Evolutionary conservation across 2,329 filamentous ascomycete genomes (phyloP).

Genomic region (Neofusicoccum parvum): DNA sequence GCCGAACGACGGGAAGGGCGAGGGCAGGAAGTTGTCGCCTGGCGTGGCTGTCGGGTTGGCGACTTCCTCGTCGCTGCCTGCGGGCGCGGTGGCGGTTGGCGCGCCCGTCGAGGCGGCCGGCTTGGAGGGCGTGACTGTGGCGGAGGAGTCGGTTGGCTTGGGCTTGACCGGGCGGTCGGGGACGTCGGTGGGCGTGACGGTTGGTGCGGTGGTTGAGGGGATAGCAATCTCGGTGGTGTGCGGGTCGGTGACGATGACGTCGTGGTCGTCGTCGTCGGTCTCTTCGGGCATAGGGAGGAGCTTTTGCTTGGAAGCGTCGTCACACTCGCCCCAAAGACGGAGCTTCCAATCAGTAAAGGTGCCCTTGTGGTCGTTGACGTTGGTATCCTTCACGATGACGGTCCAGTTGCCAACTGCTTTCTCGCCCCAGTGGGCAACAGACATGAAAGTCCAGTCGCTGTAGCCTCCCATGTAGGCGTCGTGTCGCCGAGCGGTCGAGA

Average conservation of each 20-base stretch:
- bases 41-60: slow-evolving; percentile 30
- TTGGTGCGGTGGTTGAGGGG: slow-evolving; percentile 49
- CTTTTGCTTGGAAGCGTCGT: slow-evolving; percentile 72
- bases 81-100: neutral
- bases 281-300: slow-evolving; percentile 80
- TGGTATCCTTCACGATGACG: slow-evolving; percentile 82
- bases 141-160: slow-evolving; percentile 51
- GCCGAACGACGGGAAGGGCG: slow-evolving; percentile 87
- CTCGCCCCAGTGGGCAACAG: slow-evolving; percentile 95
- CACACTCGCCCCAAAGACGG: slow-evolving; percentile 89
- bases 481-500: slow-evolving; percentile 72
- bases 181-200: slow-evolving; percentile 47
- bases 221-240: slow-evolving; percentile 60
- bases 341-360: slow-evolving; percentile 89
- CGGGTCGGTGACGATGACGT: slow-evolving; percentile 57
- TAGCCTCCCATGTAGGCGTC: slow-evolving; percentile 74
- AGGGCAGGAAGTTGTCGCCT: slow-evolving; percentile 67
- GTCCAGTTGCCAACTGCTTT: slow-evolving; percentile 87
- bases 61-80: slow-evolving; percentile 16
- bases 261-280: slow-evolving; percentile 81
- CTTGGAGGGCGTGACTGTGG: slow-evolving; percentile 17
- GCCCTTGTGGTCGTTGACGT: slow-evolving; percentile 74
- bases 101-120: slow-evolving; percentile 30
- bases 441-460: slow-evolving; percentile 98
- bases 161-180: slow-evolving; percentile 59